Conservation (phyloP, 768 basidiomycete genomes). For the Lactarius deliciosus region DNA sequence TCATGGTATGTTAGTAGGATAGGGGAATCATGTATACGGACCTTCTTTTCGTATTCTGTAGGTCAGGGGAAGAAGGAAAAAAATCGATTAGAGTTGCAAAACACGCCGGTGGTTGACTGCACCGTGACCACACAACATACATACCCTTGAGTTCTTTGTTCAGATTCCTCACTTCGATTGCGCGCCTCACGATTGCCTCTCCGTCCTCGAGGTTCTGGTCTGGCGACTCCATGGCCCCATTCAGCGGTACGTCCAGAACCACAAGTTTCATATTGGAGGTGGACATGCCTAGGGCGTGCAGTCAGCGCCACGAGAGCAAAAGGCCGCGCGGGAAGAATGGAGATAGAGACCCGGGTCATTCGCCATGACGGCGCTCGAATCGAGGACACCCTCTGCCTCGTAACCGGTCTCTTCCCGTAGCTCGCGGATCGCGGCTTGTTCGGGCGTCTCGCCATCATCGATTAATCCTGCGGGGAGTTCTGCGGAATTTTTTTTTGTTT, state of each 20-base stretch:
- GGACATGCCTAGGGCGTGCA: constrained; percentile 68
- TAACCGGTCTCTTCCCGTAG: constrained; percentile 93
- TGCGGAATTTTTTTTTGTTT: constrained; percentile 27
- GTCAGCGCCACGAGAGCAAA: constrained; percentile 17
- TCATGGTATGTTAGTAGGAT: background rate
- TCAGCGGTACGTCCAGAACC: constrained; percentile 63
- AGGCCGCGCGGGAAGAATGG: constrained; percentile 5
- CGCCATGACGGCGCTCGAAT: constrained; percentile 61
- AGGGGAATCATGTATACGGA: constrained; percentile 30
- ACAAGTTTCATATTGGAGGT: constrained; percentile 92
- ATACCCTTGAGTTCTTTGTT: constrained; percentile 64
- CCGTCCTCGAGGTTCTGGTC: constrained; percentile 79
- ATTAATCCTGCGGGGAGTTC: constrained; percentile 77
- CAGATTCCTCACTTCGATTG: constrained; percentile 68
- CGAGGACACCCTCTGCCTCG: constrained; percentile 60
- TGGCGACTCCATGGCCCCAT: constrained; percentile 66
- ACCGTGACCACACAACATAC: background rate
- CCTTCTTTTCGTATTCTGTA: constrained; percentile 64
- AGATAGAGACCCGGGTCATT: constrained; percentile 62
- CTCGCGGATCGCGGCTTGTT: constrained; percentile 81
- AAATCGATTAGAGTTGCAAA: constrained; percentile 2
- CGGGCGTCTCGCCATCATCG: constrained; percentile 81
- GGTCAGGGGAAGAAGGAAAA: constrained; percentile 8
- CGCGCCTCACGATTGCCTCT: constrained; percentile 74
- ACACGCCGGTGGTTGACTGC: background rate